phyloP scores from a whole-genome alignment of 2,329 filamentous ascomycete species.

The Pseudogymnoascus sp. region DNA sequence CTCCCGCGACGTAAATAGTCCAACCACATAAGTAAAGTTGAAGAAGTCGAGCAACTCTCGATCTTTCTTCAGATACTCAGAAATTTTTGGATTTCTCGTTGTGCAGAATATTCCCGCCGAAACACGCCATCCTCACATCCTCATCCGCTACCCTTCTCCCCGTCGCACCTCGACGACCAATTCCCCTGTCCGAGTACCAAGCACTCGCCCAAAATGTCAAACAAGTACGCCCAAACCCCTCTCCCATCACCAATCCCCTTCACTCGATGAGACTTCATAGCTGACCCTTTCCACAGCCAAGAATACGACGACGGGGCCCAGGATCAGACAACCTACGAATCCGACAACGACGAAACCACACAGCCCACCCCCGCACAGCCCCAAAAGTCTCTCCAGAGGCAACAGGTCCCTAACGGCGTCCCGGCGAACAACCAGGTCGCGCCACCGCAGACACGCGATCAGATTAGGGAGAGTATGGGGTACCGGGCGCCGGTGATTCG shows the following conservation, averaged over 20 bases:
- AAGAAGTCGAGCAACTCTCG: neutral
- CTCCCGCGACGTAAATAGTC: neutral
- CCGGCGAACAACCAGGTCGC: neutral
- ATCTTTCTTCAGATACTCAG: neutral
- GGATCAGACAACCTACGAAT: neutral
- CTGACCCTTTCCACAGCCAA: neutral
- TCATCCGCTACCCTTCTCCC: neutral
- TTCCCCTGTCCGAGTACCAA: neutral
- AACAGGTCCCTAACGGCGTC: neutral
- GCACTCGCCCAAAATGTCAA: neutral
- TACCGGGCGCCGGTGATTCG: conserved; percentile 24
- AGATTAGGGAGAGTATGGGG: conserved; percentile 22
- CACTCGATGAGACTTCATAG: neutral
- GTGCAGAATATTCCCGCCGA: neutral
- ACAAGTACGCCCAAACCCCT: neutral
- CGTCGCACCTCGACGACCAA: neutral
- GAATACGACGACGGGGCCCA: neutral
- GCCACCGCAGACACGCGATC: neutral
- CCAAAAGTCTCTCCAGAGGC: neutral
- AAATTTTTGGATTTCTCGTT: neutral
- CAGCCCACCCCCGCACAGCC: neutral
- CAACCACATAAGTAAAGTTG: neutral
- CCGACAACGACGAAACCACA: neutral
- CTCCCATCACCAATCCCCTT: neutral
- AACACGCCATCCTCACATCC: neutral